These are phyloP conservation scores for Nannizziopsis arthrosporioides DNA, from an alignment of 2,329 filamentous ascomycete species.

Conservation along the genomic window DNA sequence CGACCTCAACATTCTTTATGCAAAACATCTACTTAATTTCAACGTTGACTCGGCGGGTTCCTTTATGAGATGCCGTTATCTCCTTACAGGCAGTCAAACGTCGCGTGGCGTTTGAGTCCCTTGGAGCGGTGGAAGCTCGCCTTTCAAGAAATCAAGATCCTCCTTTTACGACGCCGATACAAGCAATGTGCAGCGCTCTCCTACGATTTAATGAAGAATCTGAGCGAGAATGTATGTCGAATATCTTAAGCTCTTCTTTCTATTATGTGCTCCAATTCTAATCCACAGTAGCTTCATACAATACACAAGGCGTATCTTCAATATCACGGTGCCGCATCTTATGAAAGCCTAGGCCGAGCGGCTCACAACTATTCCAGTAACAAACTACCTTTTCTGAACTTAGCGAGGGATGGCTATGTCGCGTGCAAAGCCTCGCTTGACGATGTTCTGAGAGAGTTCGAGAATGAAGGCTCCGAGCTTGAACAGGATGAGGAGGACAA, in stretches of 20 bases:
- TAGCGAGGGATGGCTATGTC: conserved; percentile 32
- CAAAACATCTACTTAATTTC: too few relatives aligned
- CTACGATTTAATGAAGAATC: conserved; percentile 22
- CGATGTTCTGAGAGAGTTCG: conserved; percentile 8
- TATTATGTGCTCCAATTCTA: neutral
- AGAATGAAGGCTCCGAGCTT: neutral
- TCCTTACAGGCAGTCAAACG: conserved; percentile 2
- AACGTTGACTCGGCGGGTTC: too few relatives aligned
- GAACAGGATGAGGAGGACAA: neutral
- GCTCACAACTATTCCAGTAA: conserved; percentile 38
- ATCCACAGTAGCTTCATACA: conserved; percentile 23
- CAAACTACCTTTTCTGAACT: conserved; percentile 33
- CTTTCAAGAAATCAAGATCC: conserved; percentile 26
- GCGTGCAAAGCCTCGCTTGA: conserved; percentile 18
- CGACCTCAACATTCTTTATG: too few relatives aligned
- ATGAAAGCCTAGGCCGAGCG: conserved; percentile 37
- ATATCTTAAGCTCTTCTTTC: neutral
- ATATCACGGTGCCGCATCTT: conserved; percentile 38
- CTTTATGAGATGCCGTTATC: conserved; percentile 2
- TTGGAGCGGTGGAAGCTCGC: conserved; percentile 27
- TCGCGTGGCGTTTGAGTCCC: conserved; percentile 20
- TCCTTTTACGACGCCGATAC: conserved; percentile 30
- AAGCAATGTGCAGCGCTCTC: conserved; percentile 31
- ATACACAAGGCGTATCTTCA: conserved; percentile 32
- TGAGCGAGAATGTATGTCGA: conserved; percentile 21